Evolutionary conservation across 768 basidiomycete genomes (phyloP).

Genomic region (Mycena pura): DNA sequence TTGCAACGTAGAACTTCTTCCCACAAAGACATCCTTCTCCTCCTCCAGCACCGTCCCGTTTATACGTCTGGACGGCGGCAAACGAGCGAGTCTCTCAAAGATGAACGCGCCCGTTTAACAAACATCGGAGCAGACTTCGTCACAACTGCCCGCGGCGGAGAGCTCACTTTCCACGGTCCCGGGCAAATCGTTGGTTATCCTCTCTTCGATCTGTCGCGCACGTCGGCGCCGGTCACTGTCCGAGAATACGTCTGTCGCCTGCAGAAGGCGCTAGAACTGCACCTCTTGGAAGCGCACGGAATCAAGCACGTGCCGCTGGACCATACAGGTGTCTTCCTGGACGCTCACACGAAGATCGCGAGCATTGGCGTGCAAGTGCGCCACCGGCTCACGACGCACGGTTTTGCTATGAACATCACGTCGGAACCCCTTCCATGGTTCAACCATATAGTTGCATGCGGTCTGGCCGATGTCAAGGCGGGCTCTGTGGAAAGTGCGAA

Average conservation of each 20-base stretch:
- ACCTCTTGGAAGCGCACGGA: constrained; percentile 67
- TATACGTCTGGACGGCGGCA: constrained; percentile 96
- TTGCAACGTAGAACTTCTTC: constrained; percentile 45
- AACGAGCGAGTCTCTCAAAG: constrained; percentile 59
- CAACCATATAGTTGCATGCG: constrained; percentile 87
- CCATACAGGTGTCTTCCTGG: constrained; percentile 91
- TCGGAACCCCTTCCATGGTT: constrained; percentile 87
- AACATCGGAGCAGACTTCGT: constrained; percentile 88
- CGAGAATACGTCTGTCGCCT: constrained; percentile 87
- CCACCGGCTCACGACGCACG: constrained; percentile 93
- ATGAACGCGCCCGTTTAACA: constrained; percentile 69
- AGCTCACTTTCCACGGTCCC: constrained; percentile 96
- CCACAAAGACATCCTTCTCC: constrained; percentile 71
- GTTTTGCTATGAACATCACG: constrained; percentile 92
- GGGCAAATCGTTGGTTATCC: constrained; percentile 98
- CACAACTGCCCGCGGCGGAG: constrained; percentile 83
- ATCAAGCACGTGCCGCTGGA: constrained; percentile 66
- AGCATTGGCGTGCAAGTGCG: constrained; percentile 98
- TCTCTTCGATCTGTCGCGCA: constrained; percentile 85
- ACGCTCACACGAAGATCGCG: constrained; percentile 81
- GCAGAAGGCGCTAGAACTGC: constrained; percentile 71
- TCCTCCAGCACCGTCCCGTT: constrained; percentile 91
- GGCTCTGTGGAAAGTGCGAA: constrained; percentile 64
- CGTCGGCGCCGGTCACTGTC: constrained; percentile 71
- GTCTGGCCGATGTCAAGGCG: constrained; percentile 82